phyloP scores from a whole-genome alignment of 345 rosid species.

The Garcia nutans region DNA sequence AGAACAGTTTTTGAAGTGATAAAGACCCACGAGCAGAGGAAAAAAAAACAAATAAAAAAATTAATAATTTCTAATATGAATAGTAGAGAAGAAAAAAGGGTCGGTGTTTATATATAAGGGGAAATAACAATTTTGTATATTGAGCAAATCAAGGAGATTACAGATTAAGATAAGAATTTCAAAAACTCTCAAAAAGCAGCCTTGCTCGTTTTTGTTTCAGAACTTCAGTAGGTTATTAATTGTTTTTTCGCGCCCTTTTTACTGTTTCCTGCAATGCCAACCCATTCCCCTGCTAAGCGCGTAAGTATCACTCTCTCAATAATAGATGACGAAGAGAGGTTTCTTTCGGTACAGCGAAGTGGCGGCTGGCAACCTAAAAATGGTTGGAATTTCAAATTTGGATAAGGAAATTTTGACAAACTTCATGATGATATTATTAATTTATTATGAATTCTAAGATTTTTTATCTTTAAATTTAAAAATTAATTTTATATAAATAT shows the following conservation, averaged over 20 bases:
- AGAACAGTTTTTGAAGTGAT: no score
- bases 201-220: neutral
- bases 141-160: conserved; percentile 40
- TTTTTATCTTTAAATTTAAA: no score
- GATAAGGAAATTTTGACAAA: no score
- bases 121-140: neutral
- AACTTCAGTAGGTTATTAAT: neutral
- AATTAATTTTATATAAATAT: no score
- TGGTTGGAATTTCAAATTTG: neutral
- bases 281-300: neutral
- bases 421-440: no score
- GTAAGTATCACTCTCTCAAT: neutral
- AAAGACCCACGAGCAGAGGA: neutral
- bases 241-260: conserved; percentile 15
- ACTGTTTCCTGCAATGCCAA: neutral
- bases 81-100: neutral
- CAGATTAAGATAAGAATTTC: conserved; percentile 30
- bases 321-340: no score
- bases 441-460: no score
- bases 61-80: no score
- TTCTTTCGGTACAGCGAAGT: no score
- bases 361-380: neutral
- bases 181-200: neutral
- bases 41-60: neutral
- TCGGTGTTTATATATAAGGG: neutral